phyloP scores from a whole-genome alignment of 202 grass and related monocot species.

The Digitaria exilis region DNA sequence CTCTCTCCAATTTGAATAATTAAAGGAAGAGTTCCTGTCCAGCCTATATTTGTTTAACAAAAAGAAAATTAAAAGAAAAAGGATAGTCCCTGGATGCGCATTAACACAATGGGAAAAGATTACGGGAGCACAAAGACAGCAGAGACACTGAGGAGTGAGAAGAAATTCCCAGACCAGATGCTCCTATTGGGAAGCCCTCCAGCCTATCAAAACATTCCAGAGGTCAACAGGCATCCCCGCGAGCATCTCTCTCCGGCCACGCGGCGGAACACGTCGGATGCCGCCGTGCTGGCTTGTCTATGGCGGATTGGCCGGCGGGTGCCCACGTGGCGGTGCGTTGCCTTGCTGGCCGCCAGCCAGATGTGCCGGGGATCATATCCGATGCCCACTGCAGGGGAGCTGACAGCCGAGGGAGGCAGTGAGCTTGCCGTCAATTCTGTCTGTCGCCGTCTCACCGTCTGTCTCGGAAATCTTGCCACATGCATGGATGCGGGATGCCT shows the following conservation, averaged over 20 bases:
- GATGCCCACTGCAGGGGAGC: too few species aligned
- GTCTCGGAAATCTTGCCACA: not conserved
- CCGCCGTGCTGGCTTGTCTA: conserved; percentile 37
- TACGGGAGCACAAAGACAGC: not conserved
- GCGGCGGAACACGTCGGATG: conserved; percentile 1
- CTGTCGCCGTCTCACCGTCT: not conserved
- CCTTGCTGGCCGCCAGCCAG: not conserved
- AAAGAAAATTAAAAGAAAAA: not conserved
- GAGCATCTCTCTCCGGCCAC: not conserved
- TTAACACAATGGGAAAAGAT: not conserved
- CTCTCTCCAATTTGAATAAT: not conserved
- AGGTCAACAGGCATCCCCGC: too few species aligned
- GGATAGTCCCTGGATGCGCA: not conserved
- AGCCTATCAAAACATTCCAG: conserved; percentile 45
- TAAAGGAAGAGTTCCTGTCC: not conserved
- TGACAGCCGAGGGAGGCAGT: too few species aligned
- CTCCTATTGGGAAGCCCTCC: conserved; percentile 48
- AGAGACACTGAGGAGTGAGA: not conserved
- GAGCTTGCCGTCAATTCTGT: not conserved
- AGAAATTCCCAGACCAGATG: not conserved
- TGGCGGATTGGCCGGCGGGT: not conserved
- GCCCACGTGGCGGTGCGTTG: not conserved
- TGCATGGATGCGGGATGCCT: not conserved
- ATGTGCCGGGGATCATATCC: conserved; percentile 1
- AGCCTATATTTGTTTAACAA: not conserved